Evolutionary conservation across 192 early-diverging fungal species (phyloP).

Genomic region (Backusella tarrabulga): DNA sequence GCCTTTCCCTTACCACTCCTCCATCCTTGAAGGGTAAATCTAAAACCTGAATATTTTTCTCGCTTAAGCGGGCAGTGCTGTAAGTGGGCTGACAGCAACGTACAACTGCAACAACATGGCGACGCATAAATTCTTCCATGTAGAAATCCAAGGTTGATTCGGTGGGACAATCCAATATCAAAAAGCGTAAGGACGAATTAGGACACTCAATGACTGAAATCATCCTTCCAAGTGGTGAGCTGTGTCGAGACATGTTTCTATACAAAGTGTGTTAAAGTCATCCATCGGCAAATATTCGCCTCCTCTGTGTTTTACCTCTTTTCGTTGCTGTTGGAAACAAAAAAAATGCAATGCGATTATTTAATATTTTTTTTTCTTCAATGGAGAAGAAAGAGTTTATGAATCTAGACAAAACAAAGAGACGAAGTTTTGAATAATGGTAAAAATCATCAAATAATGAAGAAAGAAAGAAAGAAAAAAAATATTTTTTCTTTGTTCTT

Average conservation of each 20-base stretch:
- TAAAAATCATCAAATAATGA: background rate
- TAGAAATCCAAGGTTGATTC: conserved; percentile 73
- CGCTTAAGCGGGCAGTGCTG: conserved; percentile 52
- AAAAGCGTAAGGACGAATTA: conserved; percentile 66
- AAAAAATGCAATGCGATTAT: no score
- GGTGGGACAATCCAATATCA: conserved; percentile 91
- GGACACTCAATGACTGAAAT: conserved; percentile 60
- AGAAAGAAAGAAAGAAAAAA: background rate
- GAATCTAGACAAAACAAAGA: background rate
- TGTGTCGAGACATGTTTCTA: conserved; percentile 7
- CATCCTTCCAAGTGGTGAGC: conserved; percentile 53
- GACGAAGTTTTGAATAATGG: background rate
- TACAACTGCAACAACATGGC: conserved; percentile 83
- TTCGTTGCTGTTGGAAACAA: background rate
- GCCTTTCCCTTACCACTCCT: conserved; percentile 54
- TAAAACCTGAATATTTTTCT: conserved; percentile 66
- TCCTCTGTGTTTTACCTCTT: background rate
- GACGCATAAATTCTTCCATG: conserved; percentile 65
- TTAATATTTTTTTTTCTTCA: background rate
- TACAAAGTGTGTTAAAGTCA: background rate
- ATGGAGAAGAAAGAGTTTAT: background rate
- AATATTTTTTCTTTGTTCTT: background rate
- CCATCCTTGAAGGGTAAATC: conserved; percentile 92
- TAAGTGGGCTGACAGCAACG: conserved; percentile 93
- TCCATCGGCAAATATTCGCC: background rate